Evolutionary conservation across 2,329 filamentous ascomycete genomes (phyloP), one percentile per base, ranked within the genome.

Genomic region (Diaporthe destruens): DNA sequence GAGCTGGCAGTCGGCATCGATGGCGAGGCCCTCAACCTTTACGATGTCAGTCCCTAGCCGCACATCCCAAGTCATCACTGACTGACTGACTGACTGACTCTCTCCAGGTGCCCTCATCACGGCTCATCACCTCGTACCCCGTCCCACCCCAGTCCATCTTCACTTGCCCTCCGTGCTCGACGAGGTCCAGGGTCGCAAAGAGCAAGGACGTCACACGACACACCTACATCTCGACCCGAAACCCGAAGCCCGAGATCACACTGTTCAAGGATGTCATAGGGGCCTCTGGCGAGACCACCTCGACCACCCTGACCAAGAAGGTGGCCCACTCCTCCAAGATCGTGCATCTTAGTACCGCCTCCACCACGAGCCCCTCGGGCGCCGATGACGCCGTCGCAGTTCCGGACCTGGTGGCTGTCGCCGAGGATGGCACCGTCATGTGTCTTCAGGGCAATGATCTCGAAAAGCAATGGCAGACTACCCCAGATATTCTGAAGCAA

Each of bases 41-140:
- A 92, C 77, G 89, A 92, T 85, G 89, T 91, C 77, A 77, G 88
- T 72, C 3, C 12, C 25, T 36, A 23, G 23, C 39, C 39, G 44
- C 47, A 12, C 44, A 16, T 18, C 32, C 18, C 29, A 29, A 5
- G 29, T 12, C 12, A 42, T 14, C 42, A 32, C n/a, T n/a, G n/a
- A n/a, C n/a, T 1, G 7, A 51, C 7, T 16, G 18, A 34, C 2
- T 2, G n/a, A 68, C 76, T 80, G 72, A 80, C 69, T 9, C n/a
- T 6, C 20, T 8, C 16, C 75, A 92, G 90, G 85, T 92, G 57
- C 85, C 89, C 4, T 87, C 89, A 4, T 88, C 90, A 7, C 85
- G 88, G 74, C 83, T 92, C 74, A 86, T 92, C 76, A 92, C 90
- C 8, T 92, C 90, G 2, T 92, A 92, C 79, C 90, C 90, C 29